Percentiles rank a stretch among this genome's conserved stretches.
Evolutionary conservation across 306 rosid species (phyloP).

Genomic region (Astragalus glycyphyllos): DNA sequence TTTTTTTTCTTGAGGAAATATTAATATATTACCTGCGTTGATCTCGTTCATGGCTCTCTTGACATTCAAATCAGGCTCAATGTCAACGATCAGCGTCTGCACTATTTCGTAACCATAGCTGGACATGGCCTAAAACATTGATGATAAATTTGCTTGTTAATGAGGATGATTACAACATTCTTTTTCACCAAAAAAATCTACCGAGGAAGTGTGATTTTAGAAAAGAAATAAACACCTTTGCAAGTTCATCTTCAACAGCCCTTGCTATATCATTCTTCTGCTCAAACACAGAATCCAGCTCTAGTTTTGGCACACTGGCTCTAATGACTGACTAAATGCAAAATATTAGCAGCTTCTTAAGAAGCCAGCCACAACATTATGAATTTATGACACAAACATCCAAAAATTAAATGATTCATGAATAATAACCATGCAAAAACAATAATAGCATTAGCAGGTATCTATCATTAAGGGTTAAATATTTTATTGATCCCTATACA

Average conservation of each 20-base stretch:
- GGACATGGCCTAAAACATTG: slow-evolving; percentile 65
- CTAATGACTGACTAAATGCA: slow-evolving; percentile 58
- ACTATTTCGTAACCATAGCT: slow-evolving; percentile 70
- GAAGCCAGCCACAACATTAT: background rate
- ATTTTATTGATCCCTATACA: no score
- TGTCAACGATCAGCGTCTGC: slow-evolving; percentile 72
- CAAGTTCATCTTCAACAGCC: slow-evolving; percentile 72
- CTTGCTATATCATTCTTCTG: slow-evolving; percentile 75
- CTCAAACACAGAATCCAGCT: slow-evolving; percentile 70
- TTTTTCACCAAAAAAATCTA: no score
- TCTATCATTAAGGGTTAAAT: no score
- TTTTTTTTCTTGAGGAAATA: background rate
- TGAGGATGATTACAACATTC: slow-evolving; percentile 3
- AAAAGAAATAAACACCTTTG: slow-evolving; percentile 54
- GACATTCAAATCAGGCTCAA: slow-evolving; percentile 65
- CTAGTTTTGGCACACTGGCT: slow-evolving; percentile 73
- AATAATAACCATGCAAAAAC: no score
- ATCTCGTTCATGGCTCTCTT: slow-evolving; percentile 80
- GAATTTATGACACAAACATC: no score
- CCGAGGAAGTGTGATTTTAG: background rate
- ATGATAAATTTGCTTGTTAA: slow-evolving; percentile 17
- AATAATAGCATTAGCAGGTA: no score
- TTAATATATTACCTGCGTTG: slow-evolving; percentile 62
- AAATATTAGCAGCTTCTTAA: slow-evolving; percentile 20
- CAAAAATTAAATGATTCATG: no score